These are phyloP conservation scores for Annulohypoxylon truncatum DNA, from an alignment of 2,329 filamentous ascomycete species.

Conservation along the genomic window DNA sequence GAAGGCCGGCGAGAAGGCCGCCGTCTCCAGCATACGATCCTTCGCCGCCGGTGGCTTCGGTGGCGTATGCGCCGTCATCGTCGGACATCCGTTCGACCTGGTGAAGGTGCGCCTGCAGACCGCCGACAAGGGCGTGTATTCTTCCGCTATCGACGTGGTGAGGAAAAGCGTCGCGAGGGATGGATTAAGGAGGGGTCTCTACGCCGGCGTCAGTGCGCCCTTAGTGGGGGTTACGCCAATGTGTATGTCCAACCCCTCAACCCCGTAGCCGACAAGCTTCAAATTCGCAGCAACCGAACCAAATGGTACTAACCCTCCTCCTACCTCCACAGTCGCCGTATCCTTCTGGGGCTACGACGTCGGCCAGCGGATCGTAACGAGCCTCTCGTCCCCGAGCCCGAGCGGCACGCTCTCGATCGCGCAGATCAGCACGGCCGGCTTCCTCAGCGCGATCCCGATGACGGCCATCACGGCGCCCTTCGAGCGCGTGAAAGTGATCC, in stretches of 20 bases:
- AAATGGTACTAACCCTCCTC: constrained; percentile 22
- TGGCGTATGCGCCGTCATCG: constrained; percentile 91
- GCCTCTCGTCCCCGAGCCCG: constrained; percentile 71
- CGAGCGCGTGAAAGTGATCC: constrained; percentile 97
- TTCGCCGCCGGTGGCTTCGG: constrained; percentile 92
- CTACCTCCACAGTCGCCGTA: constrained; percentile 67
- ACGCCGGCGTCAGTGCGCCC: constrained; percentile 96
- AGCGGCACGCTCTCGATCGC: constrained; percentile 80
- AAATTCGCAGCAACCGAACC: background rate
- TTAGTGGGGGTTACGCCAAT: constrained; percentile 97
- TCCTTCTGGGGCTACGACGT: constrained; percentile 92
- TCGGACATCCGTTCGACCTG: constrained; percentile 96
- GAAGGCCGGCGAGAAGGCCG: constrained; percentile 56
- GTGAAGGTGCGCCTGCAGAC: constrained; percentile 98
- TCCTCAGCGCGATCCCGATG: constrained; percentile 98
- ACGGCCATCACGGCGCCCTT: constrained; percentile 98
- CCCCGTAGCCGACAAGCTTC: background rate
- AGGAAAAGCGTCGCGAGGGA: constrained; percentile 88
- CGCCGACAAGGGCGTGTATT: constrained; percentile 92
- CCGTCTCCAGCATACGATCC: constrained; percentile 71
- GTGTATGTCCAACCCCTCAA: constrained; percentile 75
- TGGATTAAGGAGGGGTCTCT: constrained; percentile 82
- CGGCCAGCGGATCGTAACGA: constrained; percentile 87
- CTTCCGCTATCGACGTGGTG: constrained; percentile 90
- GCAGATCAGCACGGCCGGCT: constrained; percentile 91